Conservation (phyloP, 257 asterid species). For the Jacaranda copaia region DNA sequence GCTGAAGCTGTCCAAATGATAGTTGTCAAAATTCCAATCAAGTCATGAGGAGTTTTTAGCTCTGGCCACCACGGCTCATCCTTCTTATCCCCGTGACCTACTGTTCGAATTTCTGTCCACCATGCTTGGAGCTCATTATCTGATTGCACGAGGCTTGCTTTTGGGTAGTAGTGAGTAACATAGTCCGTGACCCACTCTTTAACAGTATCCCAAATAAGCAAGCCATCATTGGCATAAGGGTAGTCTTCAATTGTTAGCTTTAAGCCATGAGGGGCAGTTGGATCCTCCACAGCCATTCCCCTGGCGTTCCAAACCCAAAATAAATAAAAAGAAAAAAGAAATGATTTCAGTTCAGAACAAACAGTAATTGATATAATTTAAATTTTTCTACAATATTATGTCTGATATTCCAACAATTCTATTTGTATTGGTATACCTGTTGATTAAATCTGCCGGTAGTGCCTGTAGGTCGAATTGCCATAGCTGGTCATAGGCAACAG, state of each 20-base stretch:
- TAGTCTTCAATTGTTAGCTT: constrained; percentile 78
- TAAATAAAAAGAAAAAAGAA: no score
- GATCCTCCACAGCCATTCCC: constrained; percentile 88
- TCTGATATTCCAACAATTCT: neutral
- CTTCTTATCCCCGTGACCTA: constrained; percentile 78
- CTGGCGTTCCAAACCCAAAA: constrained; percentile 36
- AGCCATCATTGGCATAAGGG: constrained; percentile 82
- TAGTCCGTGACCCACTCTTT: constrained; percentile 75
- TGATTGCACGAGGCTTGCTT: constrained; percentile 38
- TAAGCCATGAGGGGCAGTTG: constrained; percentile 68
- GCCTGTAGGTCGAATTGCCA: constrained; percentile 82
- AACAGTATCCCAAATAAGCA: constrained; percentile 73
- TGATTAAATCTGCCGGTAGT: constrained; percentile 70
- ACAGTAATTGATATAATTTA: neutral
- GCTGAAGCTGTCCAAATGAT: constrained; percentile 79
- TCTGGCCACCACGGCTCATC: constrained; percentile 86
- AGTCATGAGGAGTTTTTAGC: constrained; percentile 50
- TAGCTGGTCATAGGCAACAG: constrained; percentile 62
- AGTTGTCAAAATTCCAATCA: constrained; percentile 62
- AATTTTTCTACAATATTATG: neutral
- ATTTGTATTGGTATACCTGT: constrained; percentile 49
- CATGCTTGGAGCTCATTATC: constrained; percentile 77
- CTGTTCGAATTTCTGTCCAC: constrained; percentile 77
- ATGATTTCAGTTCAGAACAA: neutral
- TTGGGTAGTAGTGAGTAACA: constrained; percentile 61